Percentiles rank a stretch among this genome's conserved stretches.
phyloP scores from a whole-genome alignment of 345 rosid genomes.

The Salix arbutifolia region DNA sequence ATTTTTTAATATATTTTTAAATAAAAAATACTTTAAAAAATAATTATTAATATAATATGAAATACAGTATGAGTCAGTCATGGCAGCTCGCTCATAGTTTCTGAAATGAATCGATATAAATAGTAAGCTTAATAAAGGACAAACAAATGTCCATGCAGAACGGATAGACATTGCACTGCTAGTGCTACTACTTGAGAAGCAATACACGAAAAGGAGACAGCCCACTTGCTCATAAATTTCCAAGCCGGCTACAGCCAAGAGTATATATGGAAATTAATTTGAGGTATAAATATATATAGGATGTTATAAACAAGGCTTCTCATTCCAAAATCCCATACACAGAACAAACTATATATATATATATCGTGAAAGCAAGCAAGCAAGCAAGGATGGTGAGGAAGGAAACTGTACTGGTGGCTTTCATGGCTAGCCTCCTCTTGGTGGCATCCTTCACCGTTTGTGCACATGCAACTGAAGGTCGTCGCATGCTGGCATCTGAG shows the following conservation, averaged over 20 bases:
- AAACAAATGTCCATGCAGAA: no score
- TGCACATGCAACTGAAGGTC: constrained; percentile 26
- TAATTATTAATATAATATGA: no score
- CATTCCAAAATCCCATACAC: background rate
- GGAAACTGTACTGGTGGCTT: constrained; percentile 12
- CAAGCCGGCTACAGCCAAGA: no score
- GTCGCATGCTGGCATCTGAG: constrained; percentile 13
- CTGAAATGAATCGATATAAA: no score
- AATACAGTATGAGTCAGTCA: no score
- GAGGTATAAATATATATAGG: constrained; percentile 19
- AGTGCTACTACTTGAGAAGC: no score
- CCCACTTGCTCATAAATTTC: background rate
- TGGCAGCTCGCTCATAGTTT: no score
- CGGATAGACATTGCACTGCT: no score
- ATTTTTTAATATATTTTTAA: no score
- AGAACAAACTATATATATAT: no score
- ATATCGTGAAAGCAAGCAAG: background rate
- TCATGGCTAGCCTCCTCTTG: constrained; percentile 18
- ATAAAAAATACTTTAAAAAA: no score
- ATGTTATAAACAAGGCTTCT: background rate
- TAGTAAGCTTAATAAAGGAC: no score
- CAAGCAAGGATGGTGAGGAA: constrained; percentile 15
- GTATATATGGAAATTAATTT: background rate
- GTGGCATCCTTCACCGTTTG: constrained; percentile 16
- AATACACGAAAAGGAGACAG: background rate